phyloP scores from a whole-genome alignment of 2,329 filamentous ascomycete species.

The Monosporascus sp. region DNA sequence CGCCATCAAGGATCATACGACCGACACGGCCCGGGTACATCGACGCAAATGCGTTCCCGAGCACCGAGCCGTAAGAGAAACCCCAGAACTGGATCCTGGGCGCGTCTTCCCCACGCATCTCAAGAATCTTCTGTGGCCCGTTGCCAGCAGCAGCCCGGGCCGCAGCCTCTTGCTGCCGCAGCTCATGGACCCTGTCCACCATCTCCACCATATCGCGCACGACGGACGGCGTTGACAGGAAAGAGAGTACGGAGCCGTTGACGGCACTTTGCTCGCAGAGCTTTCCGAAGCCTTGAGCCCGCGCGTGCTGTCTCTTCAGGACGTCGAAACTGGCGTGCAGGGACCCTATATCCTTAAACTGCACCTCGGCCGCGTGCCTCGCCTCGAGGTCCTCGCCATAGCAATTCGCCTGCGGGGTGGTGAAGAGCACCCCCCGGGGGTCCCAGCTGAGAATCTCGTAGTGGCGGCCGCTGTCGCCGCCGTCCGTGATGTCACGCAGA shows the following conservation, averaged over 20 bases:
- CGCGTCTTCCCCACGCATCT: background rate
- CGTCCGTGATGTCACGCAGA: conserved; percentile 24
- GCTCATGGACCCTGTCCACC: conserved; percentile 34
- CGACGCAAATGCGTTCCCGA: conserved; percentile 39
- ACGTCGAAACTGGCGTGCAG: conserved; percentile 12
- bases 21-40: conserved; percentile 36
- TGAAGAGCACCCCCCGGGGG: conserved; percentile 35
- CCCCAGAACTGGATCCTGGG: conserved; percentile 39
- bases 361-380: conserved; percentile 20
- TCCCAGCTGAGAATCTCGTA: conserved; percentile 41
- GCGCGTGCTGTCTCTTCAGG: conserved; percentile 22
- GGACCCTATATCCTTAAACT: conserved; percentile 25
- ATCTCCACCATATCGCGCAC: conserved; percentile 40
- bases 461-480: conserved; percentile 20
- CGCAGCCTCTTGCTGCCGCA: conserved; percentile 7
- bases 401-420: conserved; percentile 34
- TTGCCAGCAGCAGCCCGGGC: no score
- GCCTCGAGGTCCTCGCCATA: conserved; percentile 26
- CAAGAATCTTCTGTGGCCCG: background rate
- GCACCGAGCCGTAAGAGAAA: conserved; percentile 42
- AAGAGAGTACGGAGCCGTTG: conserved; percentile 26
- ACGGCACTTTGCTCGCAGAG: conserved; percentile 22
- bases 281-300: conserved; percentile 19
- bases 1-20: conserved; percentile 36
- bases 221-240: conserved; percentile 32